These are phyloP conservation scores for Holtermannia corniformis DNA, from an alignment of 768 basidiomycete species.

Conservation along the genomic window DNA sequence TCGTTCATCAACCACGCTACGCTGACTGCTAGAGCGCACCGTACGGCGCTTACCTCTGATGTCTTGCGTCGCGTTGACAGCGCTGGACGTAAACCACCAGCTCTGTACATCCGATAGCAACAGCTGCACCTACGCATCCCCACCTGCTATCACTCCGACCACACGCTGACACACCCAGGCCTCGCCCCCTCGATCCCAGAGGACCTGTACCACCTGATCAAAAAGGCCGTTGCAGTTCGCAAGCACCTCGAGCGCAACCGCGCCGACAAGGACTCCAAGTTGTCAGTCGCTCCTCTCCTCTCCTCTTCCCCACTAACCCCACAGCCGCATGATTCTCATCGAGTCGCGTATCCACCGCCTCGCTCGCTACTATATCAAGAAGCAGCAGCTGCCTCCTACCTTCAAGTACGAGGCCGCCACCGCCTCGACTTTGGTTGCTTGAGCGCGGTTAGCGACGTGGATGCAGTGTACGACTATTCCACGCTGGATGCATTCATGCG, in stretches of 20 bases:
- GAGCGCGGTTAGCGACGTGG: too few relatives aligned
- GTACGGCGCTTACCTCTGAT: too few relatives aligned
- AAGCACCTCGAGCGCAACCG: constrained; percentile 97
- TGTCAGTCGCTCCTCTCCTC: constrained; percentile 22
- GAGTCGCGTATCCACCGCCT: constrained; percentile 98
- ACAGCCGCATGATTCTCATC: constrained; percentile 90
- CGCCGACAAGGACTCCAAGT: constrained; percentile 73
- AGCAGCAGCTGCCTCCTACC: constrained; percentile 92
- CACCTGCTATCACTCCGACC: too few relatives aligned
- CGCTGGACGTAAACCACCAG: too few relatives aligned
- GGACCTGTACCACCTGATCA: constrained; percentile 98
- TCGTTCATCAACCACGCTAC: too few relatives aligned
- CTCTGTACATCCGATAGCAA: too few relatives aligned
- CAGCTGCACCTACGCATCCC: too few relatives aligned
- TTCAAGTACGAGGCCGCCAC: constrained; percentile 98
- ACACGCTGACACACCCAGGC: too few relatives aligned
- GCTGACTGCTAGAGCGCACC: too few relatives aligned
- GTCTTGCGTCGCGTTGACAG: too few relatives aligned
- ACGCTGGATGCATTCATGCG: too few relatives aligned
- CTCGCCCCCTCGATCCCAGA: constrained; percentile 96
- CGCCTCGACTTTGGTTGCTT: constrained; percentile 56
- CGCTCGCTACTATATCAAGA: constrained; percentile 96
- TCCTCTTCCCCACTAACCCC: background rate
- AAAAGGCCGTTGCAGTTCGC: constrained; percentile 98
- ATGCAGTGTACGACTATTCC: too few relatives aligned